Evolutionary conservation across 164 flowering plant species (phyloP).

Genomic region (Akebia trifoliata): DNA sequence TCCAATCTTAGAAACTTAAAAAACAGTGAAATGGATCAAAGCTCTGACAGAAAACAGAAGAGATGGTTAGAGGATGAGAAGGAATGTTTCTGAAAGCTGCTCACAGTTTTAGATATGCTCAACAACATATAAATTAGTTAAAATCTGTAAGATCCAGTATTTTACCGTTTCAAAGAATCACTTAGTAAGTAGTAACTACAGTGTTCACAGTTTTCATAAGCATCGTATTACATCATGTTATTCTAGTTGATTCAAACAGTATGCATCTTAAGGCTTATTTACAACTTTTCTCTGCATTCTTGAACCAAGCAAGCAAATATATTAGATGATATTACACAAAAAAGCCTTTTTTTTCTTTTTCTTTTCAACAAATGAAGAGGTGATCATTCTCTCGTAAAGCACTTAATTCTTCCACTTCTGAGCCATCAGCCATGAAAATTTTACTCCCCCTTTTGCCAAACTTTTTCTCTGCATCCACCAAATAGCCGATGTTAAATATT

Average conservation of each 20-base stretch:
- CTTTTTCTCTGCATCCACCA: constrained; percentile 62
- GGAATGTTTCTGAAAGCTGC: too few species aligned
- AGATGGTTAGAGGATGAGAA: too few species aligned
- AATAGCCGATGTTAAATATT: constrained; percentile 7
- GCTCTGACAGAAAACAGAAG: too few species aligned
- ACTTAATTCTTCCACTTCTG: constrained; percentile 65
- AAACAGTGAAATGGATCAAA: too few species aligned
- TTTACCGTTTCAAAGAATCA: background rate
- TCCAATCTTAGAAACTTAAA: too few species aligned
- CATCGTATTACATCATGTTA: background rate
- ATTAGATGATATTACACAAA: background rate
- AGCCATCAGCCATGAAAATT: constrained; percentile 68
- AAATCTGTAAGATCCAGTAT: constrained; percentile 21
- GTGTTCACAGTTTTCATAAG: background rate
- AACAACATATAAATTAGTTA: too few species aligned
- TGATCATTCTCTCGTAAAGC: constrained; percentile 79
- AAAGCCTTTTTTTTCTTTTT: background rate
- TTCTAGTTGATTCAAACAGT: background rate
- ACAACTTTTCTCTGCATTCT: constrained; percentile 8
- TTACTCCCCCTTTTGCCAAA: constrained; percentile 49
- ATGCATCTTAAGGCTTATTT: background rate
- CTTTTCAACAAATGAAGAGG: constrained; percentile 45
- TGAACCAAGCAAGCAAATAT: background rate
- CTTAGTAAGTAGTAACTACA: background rate
- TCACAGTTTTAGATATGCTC: too few species aligned